Evolutionary conservation across 208 protist species (phyloP), one percentile per base, ranked within the genome.

Genomic region (Leishmania aethiopica): DNA sequence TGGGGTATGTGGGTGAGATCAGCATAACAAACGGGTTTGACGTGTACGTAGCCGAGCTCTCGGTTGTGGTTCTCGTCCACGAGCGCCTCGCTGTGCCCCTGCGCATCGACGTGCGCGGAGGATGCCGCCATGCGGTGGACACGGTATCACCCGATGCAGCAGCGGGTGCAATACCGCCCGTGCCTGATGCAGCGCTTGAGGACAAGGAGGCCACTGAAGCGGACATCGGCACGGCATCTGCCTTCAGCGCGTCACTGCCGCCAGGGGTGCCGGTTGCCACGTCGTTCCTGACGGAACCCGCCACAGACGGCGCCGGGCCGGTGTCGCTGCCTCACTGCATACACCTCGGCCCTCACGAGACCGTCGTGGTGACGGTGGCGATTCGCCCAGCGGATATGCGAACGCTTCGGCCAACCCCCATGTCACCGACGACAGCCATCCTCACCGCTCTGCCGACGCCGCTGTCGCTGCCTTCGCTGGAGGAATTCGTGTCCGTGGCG

Each of bases 401-500:
- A 72, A 4, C 40, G 28, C 49, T 57, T 60, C 45, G 4, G 66
- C 45, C 32, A 7, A 32, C 22, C 49, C 8, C 62, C 19, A 37
- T 49, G 78, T 10, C 42, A 47, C 25, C 64, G 25, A 51, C 53
- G 28, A 51, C 32, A 3, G 57, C 78, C 55, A 51, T 51, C 32
- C 28, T 49, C 37, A n/a, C 19, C 17, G 47, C 66, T 0, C 40
- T 67, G 3, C n/a, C 78, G 57, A 66, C 74, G 78, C 79, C 47
- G 3, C 66, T 91, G 17, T 87, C 86, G 35, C 80, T 88, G 32
- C 84, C 89, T 13, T 89, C 81, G 57, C 82, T 95, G 49, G 94
- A 97, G 85, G 88, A 95, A 86, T 85, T 78, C 22, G 86, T 96
- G 57, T 89, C 86, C 25, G 67, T 97, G 11, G 91, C 86, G 8